Conservation (phyloP, 257 asterid species). For the Striga asiatica region DNA sequence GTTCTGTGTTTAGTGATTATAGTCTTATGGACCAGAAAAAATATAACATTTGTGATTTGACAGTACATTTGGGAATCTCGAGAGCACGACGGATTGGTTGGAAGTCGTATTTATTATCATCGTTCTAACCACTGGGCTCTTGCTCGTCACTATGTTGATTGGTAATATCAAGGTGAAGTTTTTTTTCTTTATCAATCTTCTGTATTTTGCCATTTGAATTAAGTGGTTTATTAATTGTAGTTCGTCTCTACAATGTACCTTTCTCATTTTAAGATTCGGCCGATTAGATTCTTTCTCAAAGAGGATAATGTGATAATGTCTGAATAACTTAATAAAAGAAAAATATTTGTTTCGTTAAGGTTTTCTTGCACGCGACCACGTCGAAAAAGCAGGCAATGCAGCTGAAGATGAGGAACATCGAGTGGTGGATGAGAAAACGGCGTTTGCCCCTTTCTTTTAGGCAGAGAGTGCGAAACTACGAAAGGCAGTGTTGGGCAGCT, state of each 20-base stretch:
- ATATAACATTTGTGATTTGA: not conserved
- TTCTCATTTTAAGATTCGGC: not conserved
- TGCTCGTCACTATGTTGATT: slow-evolving; percentile 90
- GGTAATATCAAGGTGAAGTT: slow-evolving; percentile 82
- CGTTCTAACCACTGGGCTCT: slow-evolving; percentile 80
- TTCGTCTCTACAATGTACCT: not conserved
- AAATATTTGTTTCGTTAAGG: slow-evolving; percentile 44
- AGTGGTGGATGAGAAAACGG: slow-evolving; percentile 97
- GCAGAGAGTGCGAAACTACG: slow-evolving; percentile 81
- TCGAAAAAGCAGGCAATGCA: slow-evolving; percentile 98
- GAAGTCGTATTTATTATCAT: slow-evolving; percentile 83
- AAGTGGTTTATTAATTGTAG: not conserved
- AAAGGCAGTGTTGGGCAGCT: slow-evolving; percentile 92
- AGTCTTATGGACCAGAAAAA: too few species aligned
- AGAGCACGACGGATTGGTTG: slow-evolving; percentile 94
- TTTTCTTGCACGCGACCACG: slow-evolving; percentile 89
- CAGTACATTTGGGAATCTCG: slow-evolving; percentile 94
- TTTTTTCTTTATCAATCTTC: too few species aligned
- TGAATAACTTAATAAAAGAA: too few species aligned
- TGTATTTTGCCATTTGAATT: too few species aligned
- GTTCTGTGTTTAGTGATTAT: too few species aligned
- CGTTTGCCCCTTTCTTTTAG: slow-evolving; percentile 45
- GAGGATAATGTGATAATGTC: too few species aligned
- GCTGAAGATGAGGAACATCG: slow-evolving; percentile 85
- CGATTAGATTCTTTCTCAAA: too few species aligned